These are phyloP conservation scores for Oemleria cerasiformis DNA, from an alignment of 306 rosid genomes.

Conservation along the genomic window DNA sequence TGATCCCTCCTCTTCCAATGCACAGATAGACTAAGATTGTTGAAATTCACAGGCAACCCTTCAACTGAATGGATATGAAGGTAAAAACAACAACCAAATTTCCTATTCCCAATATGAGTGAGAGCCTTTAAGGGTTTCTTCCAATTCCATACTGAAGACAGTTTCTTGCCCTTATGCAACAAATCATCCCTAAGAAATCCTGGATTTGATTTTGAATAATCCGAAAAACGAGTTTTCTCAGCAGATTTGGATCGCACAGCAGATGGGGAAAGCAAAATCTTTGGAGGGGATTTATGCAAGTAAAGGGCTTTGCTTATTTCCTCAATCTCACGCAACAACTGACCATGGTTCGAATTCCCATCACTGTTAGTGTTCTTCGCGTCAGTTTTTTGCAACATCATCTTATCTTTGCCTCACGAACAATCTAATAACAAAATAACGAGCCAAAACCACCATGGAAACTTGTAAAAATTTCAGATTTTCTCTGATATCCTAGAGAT, in stretches of 20 bases:
- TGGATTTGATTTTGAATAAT: conserved; percentile 29
- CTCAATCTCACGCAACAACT: conserved; percentile 61
- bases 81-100: conserved; percentile 51
- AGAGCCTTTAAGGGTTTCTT: conserved; percentile 79
- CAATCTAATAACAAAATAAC: conserved; percentile 25
- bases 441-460: conserved; percentile 8
- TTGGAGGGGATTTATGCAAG: conserved; percentile 42
- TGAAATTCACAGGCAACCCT: conserved; percentile 53
- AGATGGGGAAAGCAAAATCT: conserved; percentile 23
- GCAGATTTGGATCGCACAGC: conserved; percentile 41
- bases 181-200: conserved; percentile 34
- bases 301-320: conserved; percentile 80
- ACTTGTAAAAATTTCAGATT: background rate
- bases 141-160: conserved; percentile 67
- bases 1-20: conserved; percentile 63
- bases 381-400: conserved; percentile 43
- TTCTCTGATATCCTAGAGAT: background rate
- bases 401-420: conserved; percentile 11
- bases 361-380: conserved; percentile 18
- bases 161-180: conserved; percentile 37
- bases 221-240: conserved; percentile 34
- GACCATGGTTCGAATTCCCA: conserved; percentile 36
- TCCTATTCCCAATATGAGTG: conserved; percentile 52
- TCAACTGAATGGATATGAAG: conserved; percentile 67
- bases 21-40: conserved; percentile 43